Conservation (phyloP, 106 monocot species). For the Cymbidium sinense region DNA sequence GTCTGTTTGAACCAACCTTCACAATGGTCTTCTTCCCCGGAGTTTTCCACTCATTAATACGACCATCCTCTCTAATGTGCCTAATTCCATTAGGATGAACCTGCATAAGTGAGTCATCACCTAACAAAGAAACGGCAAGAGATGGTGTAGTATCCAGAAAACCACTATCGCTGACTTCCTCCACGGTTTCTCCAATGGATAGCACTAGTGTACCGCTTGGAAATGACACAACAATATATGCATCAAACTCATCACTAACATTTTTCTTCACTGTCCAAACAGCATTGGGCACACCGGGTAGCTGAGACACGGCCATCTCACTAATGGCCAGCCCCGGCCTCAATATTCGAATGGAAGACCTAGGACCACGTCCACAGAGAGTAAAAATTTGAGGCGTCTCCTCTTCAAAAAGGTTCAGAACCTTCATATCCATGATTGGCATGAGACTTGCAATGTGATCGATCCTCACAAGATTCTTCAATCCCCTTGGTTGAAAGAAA, state of each 20-base stretch:
- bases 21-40: constrained; percentile 98
- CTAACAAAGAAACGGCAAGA: constrained; percentile 77
- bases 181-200: constrained; percentile 96
- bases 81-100: constrained; percentile 96
- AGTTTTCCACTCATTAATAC: constrained; percentile 98
- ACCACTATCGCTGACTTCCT: constrained; percentile 94
- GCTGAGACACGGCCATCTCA: constrained; percentile 89
- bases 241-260: constrained; percentile 91
- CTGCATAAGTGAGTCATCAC: constrained; percentile 98
- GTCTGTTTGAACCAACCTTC: constrained; percentile 91
- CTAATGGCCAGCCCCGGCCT: constrained; percentile 85
- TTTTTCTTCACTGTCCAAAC: constrained; percentile 99
- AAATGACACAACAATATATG: constrained; percentile 95
- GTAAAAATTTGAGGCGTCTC: constrained; percentile 90
- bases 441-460: constrained; percentile 82
- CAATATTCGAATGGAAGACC: constrained; percentile 70
- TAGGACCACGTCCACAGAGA: constrained; percentile 80
- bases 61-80: constrained; percentile 93
- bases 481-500: constrained; percentile 79
- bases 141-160: constrained; percentile 93
- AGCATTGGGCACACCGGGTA: constrained; percentile 80
- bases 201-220: constrained; percentile 88
- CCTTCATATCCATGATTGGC: constrained; percentile 97
- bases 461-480: constrained; percentile 79
- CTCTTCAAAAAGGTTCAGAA: constrained; percentile 90